Base-by-base conservation (phyloP, 768 basidiomycete species). In the Saitozyma podzolica region DNA sequence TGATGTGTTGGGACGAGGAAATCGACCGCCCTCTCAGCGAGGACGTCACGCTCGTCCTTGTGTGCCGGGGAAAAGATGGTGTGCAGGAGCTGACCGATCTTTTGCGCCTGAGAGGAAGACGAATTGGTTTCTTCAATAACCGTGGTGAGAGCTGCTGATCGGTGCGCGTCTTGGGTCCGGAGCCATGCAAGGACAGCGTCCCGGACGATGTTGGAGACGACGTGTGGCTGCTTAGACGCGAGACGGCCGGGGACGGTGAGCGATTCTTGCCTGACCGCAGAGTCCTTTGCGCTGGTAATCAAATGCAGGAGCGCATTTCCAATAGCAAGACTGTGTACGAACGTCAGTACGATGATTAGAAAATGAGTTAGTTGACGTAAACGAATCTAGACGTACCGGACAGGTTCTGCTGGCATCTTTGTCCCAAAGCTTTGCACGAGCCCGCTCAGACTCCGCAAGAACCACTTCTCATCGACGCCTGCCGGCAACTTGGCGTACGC, bases 1-100 rank as follows among this genome's bases (percentile, higher is more conserved):
- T 94, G 92, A 75, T 95, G 91, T 0, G 86, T 86, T 42, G 94
- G 72, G 16, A 91, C 82, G 13, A 92, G 65, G 54, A 85, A 80
- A 29, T 88, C 81, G 1, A 67, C 57, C 8, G 84, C 84, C 3
- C 83, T 69, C 13, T 82, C 82, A 9, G 84, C 83, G 0, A 73
- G 75, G 19, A 64, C 52, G 7, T 41, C 61, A 11, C 42, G 9
- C 48, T 55, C 49, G 41, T 47, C 37, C 41, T 69, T 64, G 37
- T 66, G 62, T 1, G 51, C 52, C 5, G 59, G 54, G n/a, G 19
- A 17, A 41, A 72, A 70, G 3, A 71, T 48, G 9, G 72, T 62
- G 8, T 63, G 57, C 13, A 75, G 68, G 16, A 74, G 55, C 49
- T 65, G 60, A 11, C 70, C 65, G 51, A 75, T 67, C n/a, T 77